Evolutionary conservation across 2,329 filamentous ascomycete species (phyloP).

Genomic region (Penicillium crustosum): DNA sequence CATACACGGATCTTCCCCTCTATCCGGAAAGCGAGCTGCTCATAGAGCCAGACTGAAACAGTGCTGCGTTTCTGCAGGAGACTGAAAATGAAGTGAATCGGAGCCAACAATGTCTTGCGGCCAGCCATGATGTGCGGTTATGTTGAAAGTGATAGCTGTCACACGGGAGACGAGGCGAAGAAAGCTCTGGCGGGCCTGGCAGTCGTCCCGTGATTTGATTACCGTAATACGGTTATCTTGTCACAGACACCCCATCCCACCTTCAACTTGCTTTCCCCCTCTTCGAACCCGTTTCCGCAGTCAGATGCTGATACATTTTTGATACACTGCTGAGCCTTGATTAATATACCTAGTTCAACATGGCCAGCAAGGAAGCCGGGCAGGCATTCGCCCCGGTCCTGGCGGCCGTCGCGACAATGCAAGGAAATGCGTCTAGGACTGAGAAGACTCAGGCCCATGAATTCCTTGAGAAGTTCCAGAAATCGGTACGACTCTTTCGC

Average conservation of each 20-base stretch:
- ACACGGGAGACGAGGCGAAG: slow-evolving; percentile 6
- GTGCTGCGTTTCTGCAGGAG: slow-evolving; percentile 80
- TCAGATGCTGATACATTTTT: slow-evolving; percentile 7
- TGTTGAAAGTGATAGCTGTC: slow-evolving; percentile 12
- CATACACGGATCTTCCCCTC: slow-evolving; percentile 92
- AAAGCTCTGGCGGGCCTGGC: slow-evolving; percentile 24
- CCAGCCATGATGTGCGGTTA: slow-evolving; percentile 49
- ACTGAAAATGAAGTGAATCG: slow-evolving; percentile 92
- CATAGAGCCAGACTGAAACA: slow-evolving; percentile 94
- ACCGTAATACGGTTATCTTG: slow-evolving; percentile 25
- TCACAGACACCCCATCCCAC: slow-evolving; percentile 27
- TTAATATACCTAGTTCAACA: slow-evolving; percentile 38
- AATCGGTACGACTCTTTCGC: slow-evolving; percentile 68
- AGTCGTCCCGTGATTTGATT: slow-evolving; percentile 26
- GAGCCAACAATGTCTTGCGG: slow-evolving; percentile 69
- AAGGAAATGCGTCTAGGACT: slow-evolving; percentile 72
- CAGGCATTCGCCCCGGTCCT: slow-evolving; percentile 82
- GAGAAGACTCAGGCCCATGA: slow-evolving; percentile 89
- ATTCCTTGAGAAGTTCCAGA: slow-evolving; percentile 93
- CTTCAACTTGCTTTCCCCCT: slow-evolving; percentile 17
- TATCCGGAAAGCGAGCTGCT: slow-evolving; percentile 90
- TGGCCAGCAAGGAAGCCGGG: slow-evolving; percentile 68
- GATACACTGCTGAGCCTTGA: slow-evolving; percentile 12
- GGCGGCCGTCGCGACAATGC: slow-evolving; percentile 87
- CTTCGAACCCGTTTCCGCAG: slow-evolving; percentile 6